Evolutionary conservation across 768 basidiomycete genomes (phyloP).

Genomic region (Leccinum truebloodii): DNA sequence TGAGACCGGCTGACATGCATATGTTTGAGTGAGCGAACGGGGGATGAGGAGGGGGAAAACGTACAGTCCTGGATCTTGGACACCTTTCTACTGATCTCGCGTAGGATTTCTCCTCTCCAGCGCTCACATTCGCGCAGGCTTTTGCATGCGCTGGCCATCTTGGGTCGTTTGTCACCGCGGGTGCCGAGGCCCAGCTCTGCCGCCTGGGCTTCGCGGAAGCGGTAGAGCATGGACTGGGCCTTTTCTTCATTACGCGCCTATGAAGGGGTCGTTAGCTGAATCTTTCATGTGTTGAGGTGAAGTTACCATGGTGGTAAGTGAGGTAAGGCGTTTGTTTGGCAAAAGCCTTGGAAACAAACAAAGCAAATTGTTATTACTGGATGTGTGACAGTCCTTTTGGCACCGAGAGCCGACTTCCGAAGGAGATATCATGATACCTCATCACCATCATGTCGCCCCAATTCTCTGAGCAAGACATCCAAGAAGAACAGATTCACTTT

Average conservation of each 20-base stretch:
- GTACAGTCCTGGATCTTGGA: slow-evolving; percentile 95
- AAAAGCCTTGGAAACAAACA: slow-evolving; percentile 29
- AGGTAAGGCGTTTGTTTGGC: slow-evolving; percentile 23
- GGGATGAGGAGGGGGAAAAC: slow-evolving; percentile 28
- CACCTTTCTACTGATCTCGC: slow-evolving; percentile 95
- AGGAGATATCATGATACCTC: background rate
- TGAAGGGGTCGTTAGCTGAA: background rate
- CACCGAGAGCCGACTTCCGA: background rate
- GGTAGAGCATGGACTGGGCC: slow-evolving; percentile 92
- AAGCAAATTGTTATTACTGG: slow-evolving; percentile 5
- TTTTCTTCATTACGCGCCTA: slow-evolving; percentile 99
- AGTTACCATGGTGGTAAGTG: slow-evolving; percentile 18
- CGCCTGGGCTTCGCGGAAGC: slow-evolving; percentile 95
- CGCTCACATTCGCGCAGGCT: slow-evolving; percentile 91
- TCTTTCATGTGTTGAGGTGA: background rate
- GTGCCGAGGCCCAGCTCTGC: slow-evolving; percentile 92
- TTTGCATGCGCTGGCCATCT: slow-evolving; percentile 91
- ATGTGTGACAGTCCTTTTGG: too few relatives aligned
- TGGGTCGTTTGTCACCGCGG: slow-evolving; percentile 80
- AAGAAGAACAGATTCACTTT: slow-evolving; percentile 72
- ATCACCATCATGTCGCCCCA: slow-evolving; percentile 26
- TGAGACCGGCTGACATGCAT: slow-evolving; percentile 70
- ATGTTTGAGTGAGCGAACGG: background rate
- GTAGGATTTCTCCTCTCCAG: slow-evolving; percentile 93
- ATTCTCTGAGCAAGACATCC: slow-evolving; percentile 36